These are phyloP conservation scores for Escovopsis sp. DNA, from an alignment of 2,329 filamentous ascomycete genomes.

Conservation along the genomic window DNA sequence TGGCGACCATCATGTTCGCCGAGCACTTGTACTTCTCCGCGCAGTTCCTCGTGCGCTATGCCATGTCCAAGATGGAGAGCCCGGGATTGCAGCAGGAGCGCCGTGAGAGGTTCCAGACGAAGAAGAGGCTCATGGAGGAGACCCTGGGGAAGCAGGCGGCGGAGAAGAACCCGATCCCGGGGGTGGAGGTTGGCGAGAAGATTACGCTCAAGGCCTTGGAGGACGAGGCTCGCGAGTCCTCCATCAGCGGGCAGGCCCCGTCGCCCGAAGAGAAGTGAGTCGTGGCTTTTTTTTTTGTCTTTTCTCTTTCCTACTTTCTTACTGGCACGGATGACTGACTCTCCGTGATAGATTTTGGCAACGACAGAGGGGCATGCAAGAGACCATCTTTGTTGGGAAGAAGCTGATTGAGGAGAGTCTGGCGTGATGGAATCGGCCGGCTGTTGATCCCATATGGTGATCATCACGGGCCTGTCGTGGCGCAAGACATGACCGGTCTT, in stretches of 20 bases:
- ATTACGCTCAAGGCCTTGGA: constrained; percentile 53
- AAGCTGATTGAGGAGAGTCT: constrained; percentile 33
- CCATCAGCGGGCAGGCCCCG: constrained; percentile 29
- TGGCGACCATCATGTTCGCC: constrained; percentile 69
- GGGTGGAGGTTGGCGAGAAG: constrained; percentile 38
- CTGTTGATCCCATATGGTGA: too few relatives aligned
- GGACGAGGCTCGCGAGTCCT: constrained; percentile 42
- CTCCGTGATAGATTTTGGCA: constrained; percentile 39
- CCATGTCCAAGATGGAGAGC: constrained; percentile 68
- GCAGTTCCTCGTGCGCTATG: constrained; percentile 55
- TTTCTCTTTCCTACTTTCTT: too few relatives aligned
- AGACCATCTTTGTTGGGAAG: constrained; percentile 42
- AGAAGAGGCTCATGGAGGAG: constrained; percentile 66
- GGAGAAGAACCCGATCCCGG: constrained; percentile 30
- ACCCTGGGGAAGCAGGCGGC: constrained; percentile 45
- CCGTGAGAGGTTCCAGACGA: constrained; percentile 63
- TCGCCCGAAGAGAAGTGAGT: constrained; percentile 37
- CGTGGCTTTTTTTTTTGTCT: background rate
- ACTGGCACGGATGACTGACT: background rate
- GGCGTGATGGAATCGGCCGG: too few relatives aligned
- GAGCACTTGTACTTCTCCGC: constrained; percentile 83
- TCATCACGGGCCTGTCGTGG: too few relatives aligned
- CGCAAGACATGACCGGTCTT: too few relatives aligned
- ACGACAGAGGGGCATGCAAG: constrained; percentile 41
- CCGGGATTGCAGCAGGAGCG: constrained; percentile 77